Percentiles rank a stretch among this genome's conserved stretches.
These are phyloP conservation scores for Tulasnella sp. DNA, from an alignment of 768 basidiomycete species.

Conservation along the genomic window DNA sequence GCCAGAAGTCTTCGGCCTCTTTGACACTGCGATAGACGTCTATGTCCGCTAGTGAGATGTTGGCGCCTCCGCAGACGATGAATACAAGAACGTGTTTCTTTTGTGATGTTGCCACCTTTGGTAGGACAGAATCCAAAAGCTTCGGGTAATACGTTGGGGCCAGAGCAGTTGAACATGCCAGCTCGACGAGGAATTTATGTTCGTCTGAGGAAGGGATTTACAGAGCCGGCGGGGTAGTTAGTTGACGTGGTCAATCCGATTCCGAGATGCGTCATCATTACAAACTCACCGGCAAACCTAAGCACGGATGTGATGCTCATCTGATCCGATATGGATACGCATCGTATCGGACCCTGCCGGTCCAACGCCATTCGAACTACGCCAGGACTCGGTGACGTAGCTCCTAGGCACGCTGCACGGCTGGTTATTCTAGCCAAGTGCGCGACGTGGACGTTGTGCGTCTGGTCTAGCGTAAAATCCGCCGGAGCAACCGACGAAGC, in stretches of 20 bases:
- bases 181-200: slow-evolving; percentile 62
- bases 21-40: slow-evolving; percentile 30
- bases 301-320: slow-evolving; percentile 51
- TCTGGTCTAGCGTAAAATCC: slow-evolving; percentile 34
- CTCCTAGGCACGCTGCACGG: slow-evolving; percentile 59
- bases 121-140: slow-evolving; percentile 40
- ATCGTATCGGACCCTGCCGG: slow-evolving; percentile 43
- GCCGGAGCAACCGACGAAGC: background rate
- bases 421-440: slow-evolving; percentile 49
- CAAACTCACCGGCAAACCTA: slow-evolving; percentile 45
- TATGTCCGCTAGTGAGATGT: slow-evolving; percentile 46
- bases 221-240: no score
- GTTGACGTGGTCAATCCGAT: no score
- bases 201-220: slow-evolving; percentile 41
- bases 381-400: slow-evolving; percentile 48
- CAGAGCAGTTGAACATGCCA: slow-evolving; percentile 62
- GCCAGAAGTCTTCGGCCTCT: background rate
- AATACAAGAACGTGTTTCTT: slow-evolving; percentile 39
- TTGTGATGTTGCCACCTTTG: slow-evolving; percentile 23
- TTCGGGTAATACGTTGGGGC: slow-evolving; percentile 49
- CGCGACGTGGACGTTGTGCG: slow-evolving; percentile 42
- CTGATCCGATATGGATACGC: slow-evolving; percentile 54
- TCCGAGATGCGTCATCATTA: no score
- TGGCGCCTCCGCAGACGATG: slow-evolving; percentile 63
- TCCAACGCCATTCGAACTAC: slow-evolving; percentile 57